Percentiles rank a stretch among this genome's conserved stretches.
Evolutionary conservation across 352 stramenopile genomes (phyloP).

Genomic region (Pythium angustatum): DNA sequence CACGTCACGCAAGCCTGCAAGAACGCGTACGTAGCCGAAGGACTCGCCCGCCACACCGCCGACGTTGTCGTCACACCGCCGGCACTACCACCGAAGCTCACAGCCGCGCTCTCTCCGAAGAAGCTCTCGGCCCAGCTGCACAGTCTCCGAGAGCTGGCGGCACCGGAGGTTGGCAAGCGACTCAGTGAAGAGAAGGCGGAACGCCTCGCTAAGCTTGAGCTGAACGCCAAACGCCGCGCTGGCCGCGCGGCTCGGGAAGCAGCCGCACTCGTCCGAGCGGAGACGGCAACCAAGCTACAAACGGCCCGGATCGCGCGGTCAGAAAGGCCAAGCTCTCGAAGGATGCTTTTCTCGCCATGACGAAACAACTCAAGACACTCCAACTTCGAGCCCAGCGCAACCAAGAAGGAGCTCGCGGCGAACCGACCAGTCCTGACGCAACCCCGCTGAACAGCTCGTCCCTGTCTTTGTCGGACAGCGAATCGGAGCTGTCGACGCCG

Average conservation of each 20-base stretch:
- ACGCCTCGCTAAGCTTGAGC: no score
- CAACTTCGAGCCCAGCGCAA: background rate
- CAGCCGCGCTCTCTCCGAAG: no score
- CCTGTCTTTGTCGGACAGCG: background rate
- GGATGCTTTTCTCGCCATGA: background rate
- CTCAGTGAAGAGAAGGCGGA: no score
- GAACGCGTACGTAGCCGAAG: background rate
- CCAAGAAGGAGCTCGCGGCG: background rate
- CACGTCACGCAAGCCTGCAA: background rate
- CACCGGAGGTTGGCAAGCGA: no score
- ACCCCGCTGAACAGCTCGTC: background rate
- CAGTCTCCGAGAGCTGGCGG: no score
- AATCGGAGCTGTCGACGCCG: no score
- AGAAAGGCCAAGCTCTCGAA: background rate
- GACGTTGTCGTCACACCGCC: background rate
- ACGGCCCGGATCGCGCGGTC: no score
- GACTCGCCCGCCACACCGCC: background rate
- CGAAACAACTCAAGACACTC: background rate
- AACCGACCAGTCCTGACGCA: background rate
- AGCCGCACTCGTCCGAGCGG: no score
- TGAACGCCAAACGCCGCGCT: no score
- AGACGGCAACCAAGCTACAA: no score
- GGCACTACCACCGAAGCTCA: background rate
- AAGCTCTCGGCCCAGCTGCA: no score
- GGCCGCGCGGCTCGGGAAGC: no score